These are phyloP conservation scores for Chaetomidium leptoderma DNA, from an alignment of 495 filamentous ascomycete genomes.

Conservation along the genomic window DNA sequence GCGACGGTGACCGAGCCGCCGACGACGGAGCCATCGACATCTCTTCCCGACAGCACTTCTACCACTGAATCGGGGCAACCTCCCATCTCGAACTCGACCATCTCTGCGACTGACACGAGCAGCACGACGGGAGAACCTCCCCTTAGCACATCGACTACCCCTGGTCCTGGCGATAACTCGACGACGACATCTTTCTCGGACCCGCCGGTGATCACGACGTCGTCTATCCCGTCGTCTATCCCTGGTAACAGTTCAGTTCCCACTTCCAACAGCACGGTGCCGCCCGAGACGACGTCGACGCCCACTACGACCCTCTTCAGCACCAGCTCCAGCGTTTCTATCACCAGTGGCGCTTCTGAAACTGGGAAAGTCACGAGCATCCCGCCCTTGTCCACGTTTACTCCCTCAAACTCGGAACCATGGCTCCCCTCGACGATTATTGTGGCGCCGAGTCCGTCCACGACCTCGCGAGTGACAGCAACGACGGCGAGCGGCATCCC, in stretches of 20 bases:
- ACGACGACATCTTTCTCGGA: neutral
- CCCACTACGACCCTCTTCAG: neutral
- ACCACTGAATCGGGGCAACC: neutral
- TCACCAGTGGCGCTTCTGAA: neutral
- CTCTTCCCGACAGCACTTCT: neutral
- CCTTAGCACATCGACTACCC: neutral
- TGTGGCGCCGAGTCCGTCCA: constrained; percentile 37
- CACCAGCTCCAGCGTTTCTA: neutral
- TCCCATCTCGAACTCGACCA: neutral
- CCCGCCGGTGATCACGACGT: neutral
- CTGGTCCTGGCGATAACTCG: neutral
- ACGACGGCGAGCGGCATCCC: constrained; percentile 50
- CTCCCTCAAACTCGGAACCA: constrained; percentile 38
- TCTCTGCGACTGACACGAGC: neutral
- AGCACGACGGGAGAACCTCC: neutral
- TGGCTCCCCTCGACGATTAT: constrained; percentile 46
- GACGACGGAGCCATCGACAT: neutral
- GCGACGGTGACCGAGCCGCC: constrained; percentile 1
- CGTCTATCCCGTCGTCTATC: neutral
- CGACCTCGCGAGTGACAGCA: constrained; percentile 24
- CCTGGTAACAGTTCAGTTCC: neutral
- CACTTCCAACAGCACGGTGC: constrained; percentile 6
- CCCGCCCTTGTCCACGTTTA: constrained; percentile 28
- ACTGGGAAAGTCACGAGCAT: constrained; percentile 34
- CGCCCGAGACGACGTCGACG: neutral